phyloP scores from a whole-genome alignment of 2,329 filamentous ascomycete genomes.

The Dothiorella sarmentorum region DNA sequence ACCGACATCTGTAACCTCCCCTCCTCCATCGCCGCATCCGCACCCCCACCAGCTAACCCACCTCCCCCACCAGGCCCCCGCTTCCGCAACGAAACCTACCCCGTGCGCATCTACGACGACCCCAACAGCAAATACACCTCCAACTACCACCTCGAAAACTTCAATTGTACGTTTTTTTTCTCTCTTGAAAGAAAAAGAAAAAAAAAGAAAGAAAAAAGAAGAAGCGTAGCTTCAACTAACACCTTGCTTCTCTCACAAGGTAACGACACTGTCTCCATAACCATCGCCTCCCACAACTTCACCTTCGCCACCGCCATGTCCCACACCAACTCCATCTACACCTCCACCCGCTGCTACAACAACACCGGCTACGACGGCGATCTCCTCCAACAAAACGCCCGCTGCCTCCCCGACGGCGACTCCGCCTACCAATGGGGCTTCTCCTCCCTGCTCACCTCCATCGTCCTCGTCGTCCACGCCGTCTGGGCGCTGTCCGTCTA shows the following conservation, averaged over 20 bases:
- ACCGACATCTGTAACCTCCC: background rate
- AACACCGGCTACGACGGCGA: background rate
- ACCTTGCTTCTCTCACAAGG: no score
- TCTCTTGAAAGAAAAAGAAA: no score
- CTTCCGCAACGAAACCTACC: background rate
- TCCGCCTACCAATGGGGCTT: slow-evolving; percentile 37
- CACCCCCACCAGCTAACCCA: background rate
- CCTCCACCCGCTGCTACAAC: background rate
- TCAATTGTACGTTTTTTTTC: slow-evolving; percentile 25
- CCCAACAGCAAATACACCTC: background rate
- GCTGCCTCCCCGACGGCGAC: slow-evolving; percentile 29
- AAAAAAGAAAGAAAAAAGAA: no score
- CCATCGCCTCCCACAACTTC: no score
- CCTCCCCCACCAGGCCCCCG: background rate
- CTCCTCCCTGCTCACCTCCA: slow-evolving; percentile 31
- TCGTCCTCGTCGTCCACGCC: slow-evolving; percentile 31
- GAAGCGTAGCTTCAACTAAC: no score
- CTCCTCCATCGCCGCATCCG: no score
- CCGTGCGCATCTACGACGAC: background rate
- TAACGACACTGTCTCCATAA: no score
- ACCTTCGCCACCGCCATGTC: no score
- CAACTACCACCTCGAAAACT: background rate
- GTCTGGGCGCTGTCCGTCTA: slow-evolving; percentile 34
- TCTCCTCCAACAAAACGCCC: slow-evolving; percentile 20
- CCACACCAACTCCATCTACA: no score